Base-by-base conservation (phyloP, 1,284 basidiomycete genomes). In the Fomes fomentarius region DNA sequence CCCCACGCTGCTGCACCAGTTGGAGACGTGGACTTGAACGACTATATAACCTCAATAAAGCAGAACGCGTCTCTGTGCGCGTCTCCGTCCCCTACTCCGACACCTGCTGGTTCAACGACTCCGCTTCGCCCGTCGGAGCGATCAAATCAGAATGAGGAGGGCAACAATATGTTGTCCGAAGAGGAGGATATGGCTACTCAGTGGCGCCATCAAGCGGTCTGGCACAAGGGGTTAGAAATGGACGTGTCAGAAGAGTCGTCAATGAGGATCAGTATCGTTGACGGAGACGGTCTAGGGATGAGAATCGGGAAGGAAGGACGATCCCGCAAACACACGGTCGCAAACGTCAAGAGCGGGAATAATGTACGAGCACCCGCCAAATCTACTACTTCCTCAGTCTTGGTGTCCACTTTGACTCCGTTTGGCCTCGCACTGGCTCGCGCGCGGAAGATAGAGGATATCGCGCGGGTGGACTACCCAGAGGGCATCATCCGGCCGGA, bases 1-100 rank as follows among this genome's bases (percentile, higher is more conserved):
- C 31, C 12, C 12, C n/a, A 33, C 11, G 11, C 33, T 19, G 21
- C 3, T 17, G 33, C n/a, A 2, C 19, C 19, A 14, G 39, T 22
- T 12, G 19, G 19, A 14, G 21, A 40, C 9, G 15, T 49, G 22
- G 43, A 52, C 34, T 11, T 52, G 17, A 52, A 52, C 37, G 50
- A 14, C 19, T 52, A 40, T 30, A 47, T 47, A n/a, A n/a, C n/a
- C n/a, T n/a, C n/a, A n/a, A n/a, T n/a, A 19, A 31, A 24, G 19
- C 28, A 34, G 43, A 45, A 31, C 34, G 15, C 21, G 45, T 3
- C 45, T 9, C 9, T 22, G 38, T 40, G 21, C 38, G 9, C 38
- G 11, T 40, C 38, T 24, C 38, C 38, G 7, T 4, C 21, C 19
- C 38, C 38, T 1, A 8, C 15, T 37, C 35, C 35, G 12, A 15